Evolutionary conservation across 2,329 filamentous ascomycete species (phyloP).

Genomic region (Aspergillus awamori): DNA sequence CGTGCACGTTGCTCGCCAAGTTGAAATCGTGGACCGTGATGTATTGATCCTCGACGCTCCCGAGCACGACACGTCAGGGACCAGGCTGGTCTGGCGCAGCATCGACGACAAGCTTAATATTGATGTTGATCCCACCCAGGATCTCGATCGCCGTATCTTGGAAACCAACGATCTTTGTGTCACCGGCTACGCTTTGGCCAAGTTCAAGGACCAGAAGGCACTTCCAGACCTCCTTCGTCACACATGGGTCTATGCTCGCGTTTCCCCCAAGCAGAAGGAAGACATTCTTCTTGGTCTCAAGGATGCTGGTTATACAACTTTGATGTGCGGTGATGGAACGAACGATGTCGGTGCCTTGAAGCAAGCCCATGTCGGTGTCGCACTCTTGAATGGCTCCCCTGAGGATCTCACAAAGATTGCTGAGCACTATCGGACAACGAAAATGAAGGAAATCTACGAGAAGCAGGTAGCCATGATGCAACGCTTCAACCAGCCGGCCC

Average conservation of each 20-base stretch:
- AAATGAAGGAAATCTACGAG: constrained; percentile 98
- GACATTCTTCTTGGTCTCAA: constrained; percentile 96
- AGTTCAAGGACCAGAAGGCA: constrained; percentile 79
- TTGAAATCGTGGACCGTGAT: constrained; percentile 96
- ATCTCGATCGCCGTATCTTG: constrained; percentile 79
- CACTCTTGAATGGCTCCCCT: constrained; percentile 89
- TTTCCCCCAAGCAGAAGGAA: constrained; percentile 98
- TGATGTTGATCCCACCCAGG: constrained; percentile 78
- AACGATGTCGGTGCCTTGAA: constrained; percentile 98
- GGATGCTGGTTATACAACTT: constrained; percentile 93
- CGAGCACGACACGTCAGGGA: constrained; percentile 79
- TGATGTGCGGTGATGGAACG: constrained; percentile 98
- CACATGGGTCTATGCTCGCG: constrained; percentile 96
- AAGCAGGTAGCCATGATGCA: constrained; percentile 92
- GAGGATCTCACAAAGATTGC: constrained; percentile 90
- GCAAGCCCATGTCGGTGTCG: constrained; percentile 96
- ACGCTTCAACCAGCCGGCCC: constrained; percentile 88
- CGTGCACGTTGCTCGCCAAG: constrained; percentile 90
- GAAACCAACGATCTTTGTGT: constrained; percentile 89
- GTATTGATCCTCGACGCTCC: constrained; percentile 93
- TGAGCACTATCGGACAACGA: constrained; percentile 89
- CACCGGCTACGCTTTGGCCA: constrained; percentile 88
- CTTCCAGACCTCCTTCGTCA: constrained; percentile 79
- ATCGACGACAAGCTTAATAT: constrained; percentile 88
- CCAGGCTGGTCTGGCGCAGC: constrained; percentile 89